These are phyloP conservation scores for Alternaria sp. DNA, from an alignment of 2,329 filamentous ascomycete genomes.

Conservation along the genomic window DNA sequence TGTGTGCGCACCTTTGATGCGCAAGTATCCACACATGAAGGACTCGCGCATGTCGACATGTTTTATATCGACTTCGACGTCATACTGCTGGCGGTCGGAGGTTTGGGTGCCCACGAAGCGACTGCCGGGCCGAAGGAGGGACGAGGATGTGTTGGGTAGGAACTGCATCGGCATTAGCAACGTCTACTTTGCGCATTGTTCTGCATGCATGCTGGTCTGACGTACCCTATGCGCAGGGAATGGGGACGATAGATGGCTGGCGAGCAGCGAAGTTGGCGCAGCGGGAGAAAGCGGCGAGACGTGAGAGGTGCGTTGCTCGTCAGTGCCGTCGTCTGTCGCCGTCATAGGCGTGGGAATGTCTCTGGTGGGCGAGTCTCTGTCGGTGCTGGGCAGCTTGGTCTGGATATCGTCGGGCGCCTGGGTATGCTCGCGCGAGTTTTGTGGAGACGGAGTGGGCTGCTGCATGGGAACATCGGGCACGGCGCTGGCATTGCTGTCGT, in stretches of 20 bases:
- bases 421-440: conserved; percentile 29
- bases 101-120: conserved; percentile 90
- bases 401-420: conserved; percentile 28
- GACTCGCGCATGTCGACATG: conserved; percentile 94
- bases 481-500: conserved; percentile 23
- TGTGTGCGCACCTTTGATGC: conserved; percentile 78
- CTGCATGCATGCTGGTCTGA: conserved; percentile 7
- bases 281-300: conserved; percentile 41
- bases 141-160: conserved; percentile 80
- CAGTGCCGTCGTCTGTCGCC: conserved; percentile 41
- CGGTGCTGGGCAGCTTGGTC: conserved; percentile 38
- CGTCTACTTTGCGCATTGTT: not conserved
- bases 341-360: conserved; percentile 50
- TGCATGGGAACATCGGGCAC: conserved; percentile 31
- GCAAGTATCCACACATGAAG: conserved; percentile 91
- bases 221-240: conserved; percentile 45
- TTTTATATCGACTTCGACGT: conserved; percentile 96
- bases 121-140: conserved; percentile 84
- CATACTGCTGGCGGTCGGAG: conserved; percentile 90
- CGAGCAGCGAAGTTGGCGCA: conserved; percentile 28
- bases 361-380: conserved; percentile 43
- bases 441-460: conserved; percentile 47
- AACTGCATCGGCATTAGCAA: conserved; percentile 58
- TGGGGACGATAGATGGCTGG: conserved; percentile 40
- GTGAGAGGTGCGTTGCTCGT: conserved; percentile 45